Percentiles rank a stretch among this genome's conserved stretches.
Evolutionary conservation across 73 alveolate species (phyloP).

Genomic region (Breviolum minutum): DNA sequence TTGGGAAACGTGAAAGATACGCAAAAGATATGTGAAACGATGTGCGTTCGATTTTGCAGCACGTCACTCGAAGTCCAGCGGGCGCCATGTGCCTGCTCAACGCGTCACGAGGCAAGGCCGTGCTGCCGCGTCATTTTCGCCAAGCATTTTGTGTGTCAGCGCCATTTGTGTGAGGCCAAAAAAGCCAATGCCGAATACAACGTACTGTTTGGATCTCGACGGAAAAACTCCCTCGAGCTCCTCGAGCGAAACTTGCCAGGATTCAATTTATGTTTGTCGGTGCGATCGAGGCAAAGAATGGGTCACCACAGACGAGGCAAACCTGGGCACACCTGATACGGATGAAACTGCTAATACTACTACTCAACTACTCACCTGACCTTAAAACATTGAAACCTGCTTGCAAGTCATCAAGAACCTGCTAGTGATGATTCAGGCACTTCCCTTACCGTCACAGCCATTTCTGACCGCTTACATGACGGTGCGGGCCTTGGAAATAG

Average conservation of each 20-base stretch:
- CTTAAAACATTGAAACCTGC: too few species aligned
- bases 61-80: neutral
- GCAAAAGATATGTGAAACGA: neutral
- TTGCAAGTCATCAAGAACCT: too few species aligned
- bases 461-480: constrained; percentile 77
- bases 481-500: neutral
- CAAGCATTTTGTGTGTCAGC: too few species aligned
- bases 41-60: neutral
- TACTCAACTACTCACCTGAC: too few species aligned
- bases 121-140: neutral
- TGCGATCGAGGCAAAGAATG: constrained; percentile 88
- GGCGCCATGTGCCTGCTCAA: constrained; percentile 6
- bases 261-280: too few species aligned
- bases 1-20: neutral
- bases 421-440: too few species aligned
- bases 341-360: too few species aligned
- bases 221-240: too few species aligned
- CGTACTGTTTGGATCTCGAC: constrained; percentile 31
- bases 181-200: constrained; percentile 70
- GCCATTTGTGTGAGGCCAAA: constrained; percentile 2
- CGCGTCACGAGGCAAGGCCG: neutral
- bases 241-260: too few species aligned
- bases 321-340: too few species aligned
- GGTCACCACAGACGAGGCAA: constrained; percentile 88
- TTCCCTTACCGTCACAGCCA: constrained; percentile 82